Base-by-base conservation (phyloP, 2,329 filamentous ascomycete genomes). In the Calonectria hawksworthii region DNA sequence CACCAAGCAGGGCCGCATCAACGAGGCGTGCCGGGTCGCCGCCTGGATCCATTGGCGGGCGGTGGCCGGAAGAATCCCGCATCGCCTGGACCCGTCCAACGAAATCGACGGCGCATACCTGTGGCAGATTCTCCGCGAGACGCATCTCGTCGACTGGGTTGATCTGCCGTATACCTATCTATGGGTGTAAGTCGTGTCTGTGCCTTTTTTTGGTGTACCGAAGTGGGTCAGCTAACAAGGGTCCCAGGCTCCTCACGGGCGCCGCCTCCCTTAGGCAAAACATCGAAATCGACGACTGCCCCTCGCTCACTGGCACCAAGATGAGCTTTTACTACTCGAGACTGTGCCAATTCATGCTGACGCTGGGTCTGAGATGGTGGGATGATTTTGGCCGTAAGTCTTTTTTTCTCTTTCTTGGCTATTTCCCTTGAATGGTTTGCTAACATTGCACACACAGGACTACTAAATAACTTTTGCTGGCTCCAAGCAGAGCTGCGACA, bases 311-410 rank as follows among this genome's bases (percentile, higher is more conserved):
- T 8, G 68, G 59, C 1, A 61, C 68, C 8, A 63, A 61, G 32
- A 70, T 47, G 32, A 70, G 68, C n/a, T 70, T 70, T 30, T 70
- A 41, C 41, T 70, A 70, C n/a, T 70, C 68, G 9, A 44, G 68
- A 13, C 44, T 70, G 9, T 70, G 68, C 44, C 68, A 70, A 18
- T 70, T 70, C 44, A 70, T 70, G 68, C 26, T 70, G 44, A 70
- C 68, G 3, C 41, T 70, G 26, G 68, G 68, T 9, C 9, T 70
- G n/a, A 38, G 68, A 26, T 70, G 68, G 68, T 63, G 68, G 68
- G 68, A 70, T 13, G 68, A 70, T 41, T 70, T 70, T 36, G 68
- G 68, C 26, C 36, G 68, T 70, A 21, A 52, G 68, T 70, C 36
- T 8, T 5, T 47, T 18, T 23, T 11, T 30, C n/a, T 50, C 21